Conservation (phyloP, 2,329 filamentous ascomycete species). For the Cytospora paraplurivora region DNA sequence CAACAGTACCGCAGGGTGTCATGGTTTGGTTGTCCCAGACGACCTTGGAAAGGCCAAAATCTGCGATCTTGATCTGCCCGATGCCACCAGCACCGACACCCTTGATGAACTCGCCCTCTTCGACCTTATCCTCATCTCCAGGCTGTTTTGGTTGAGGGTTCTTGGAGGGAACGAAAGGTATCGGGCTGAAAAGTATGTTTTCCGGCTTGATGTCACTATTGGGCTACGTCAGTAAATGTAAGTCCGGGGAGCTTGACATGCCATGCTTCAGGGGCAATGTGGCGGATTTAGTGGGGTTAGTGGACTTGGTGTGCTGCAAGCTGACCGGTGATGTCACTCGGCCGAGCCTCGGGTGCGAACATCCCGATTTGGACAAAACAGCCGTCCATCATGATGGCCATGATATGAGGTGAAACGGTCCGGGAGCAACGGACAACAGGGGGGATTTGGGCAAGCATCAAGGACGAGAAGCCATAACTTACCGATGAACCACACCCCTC, state of each 20-base stretch:
- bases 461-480: conserved; percentile 41
- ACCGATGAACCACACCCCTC: conserved; percentile 96
- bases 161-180: conserved; percentile 77
- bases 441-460: too few species aligned
- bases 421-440: not conserved
- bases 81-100: conserved; percentile 88
- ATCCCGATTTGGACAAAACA: conserved; percentile 14
- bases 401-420: not conserved
- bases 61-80: conserved; percentile 93
- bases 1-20: conserved; percentile 98
- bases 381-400: conserved; percentile 1
- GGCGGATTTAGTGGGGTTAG: not conserved
- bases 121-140: conserved; percentile 95
- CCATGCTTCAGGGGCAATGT: not conserved
- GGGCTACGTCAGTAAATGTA: conserved; percentile 28
- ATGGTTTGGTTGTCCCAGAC: conserved; percentile 98
- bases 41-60: conserved; percentile 96
- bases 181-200: conserved; percentile 91
- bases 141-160: conserved; percentile 77
- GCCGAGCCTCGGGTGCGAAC: conserved; percentile 9
- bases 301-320: conserved; percentile 7
- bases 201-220: conserved; percentile 95
- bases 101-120: conserved; percentile 89
- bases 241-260: not conserved
- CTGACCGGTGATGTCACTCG: conserved; percentile 36